These are phyloP conservation scores for Pyrrhoderma lamaoense DNA, from an alignment of 1,284 basidiomycete genomes.

Conservation along the genomic window DNA sequence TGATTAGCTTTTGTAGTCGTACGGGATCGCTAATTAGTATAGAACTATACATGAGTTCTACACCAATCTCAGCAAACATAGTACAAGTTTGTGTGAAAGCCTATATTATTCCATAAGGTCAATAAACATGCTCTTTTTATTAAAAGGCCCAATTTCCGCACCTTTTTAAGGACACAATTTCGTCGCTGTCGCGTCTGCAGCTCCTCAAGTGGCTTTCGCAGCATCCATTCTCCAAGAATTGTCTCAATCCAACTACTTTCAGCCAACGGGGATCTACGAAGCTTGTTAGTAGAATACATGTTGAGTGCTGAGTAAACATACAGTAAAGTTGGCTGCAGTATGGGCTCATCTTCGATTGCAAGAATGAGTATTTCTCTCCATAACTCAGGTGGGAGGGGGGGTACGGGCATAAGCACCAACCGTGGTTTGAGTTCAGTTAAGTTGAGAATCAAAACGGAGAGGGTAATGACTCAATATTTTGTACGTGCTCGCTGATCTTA, in stretches of 20 bases:
- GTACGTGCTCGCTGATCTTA: too few relatives aligned
- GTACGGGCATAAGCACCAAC: slow-evolving; percentile 5
- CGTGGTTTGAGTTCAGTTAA: neutral
- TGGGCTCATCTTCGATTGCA: slow-evolving; percentile 56
- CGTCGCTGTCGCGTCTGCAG: slow-evolving; percentile 46
- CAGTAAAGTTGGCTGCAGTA: slow-evolving; percentile 44
- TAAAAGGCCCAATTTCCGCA: slow-evolving; percentile 25
- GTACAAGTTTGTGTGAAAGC: slow-evolving; percentile 57
- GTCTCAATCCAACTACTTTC: slow-evolving; percentile 55
- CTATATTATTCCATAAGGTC: slow-evolving; percentile 28
- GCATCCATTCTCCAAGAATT: slow-evolving; percentile 41
- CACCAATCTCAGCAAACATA: slow-evolving; percentile 44
- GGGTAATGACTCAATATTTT: neutral
- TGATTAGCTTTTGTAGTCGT: slow-evolving; percentile 41
- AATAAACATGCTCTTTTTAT: neutral
- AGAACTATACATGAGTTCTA: slow-evolving; percentile 57
- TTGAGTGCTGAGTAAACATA: neutral
- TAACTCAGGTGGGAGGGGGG: slow-evolving; percentile 54
- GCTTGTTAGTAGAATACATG: too few relatives aligned
- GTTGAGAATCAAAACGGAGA: neutral
- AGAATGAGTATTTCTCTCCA: slow-evolving; percentile 61
- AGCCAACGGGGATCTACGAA: slow-evolving; percentile 35
- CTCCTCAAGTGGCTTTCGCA: slow-evolving; percentile 51
- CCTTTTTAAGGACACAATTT: slow-evolving; percentile 60
- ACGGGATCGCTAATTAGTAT: slow-evolving; percentile 53